Evolutionary conservation across 805 yeast species (phyloP), one percentile per base, ranked within the genome.

Genomic region (Diddensiella santjacobensis): DNA sequence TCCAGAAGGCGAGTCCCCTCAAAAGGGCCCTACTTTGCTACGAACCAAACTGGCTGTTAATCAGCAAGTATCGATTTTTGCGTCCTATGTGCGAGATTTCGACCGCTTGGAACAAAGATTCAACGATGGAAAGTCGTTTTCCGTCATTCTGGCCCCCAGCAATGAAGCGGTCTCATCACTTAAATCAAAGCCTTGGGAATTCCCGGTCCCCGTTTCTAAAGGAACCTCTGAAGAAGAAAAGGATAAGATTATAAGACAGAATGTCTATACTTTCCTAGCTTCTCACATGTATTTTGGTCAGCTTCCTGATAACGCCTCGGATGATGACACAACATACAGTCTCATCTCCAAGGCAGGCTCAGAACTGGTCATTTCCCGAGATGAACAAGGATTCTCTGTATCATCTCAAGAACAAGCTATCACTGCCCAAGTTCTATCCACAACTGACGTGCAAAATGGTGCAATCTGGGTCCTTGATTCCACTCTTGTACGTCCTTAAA

Each of bases 101-200:
- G 67, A 73, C 13, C 74, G 70, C 10, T 59, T 83, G 22, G 72
- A 77, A 23, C 48, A 59, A 17, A 71, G 74, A 52, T 74, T 84
- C 53, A 80, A 75, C 50, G 65, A 71, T 49, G 62, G 66, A 13
- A 66, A 69, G 24, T 58, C 59, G 33, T 69, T 69, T 57, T 71
- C 68, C 48, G 66, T 86, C 19, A 74, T 87, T 4, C 75, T 87
- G 58, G 87, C 95, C 2, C 96, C 96, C 4, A 70, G 79, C 1
- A 79, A 87, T 59, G 65, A 63, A 10, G 90, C 87, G 2, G 70
- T 87, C 50, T 67, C 67, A 26, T 66, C 71, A 1, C 60, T 82
- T 42, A 10, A 64, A 2, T 48, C 63, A 47, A 87, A 87, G 62
- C 96, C 96, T 18, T 88, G 95, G 96, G 83, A 83, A 60, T 87